Evolutionary conservation across 1,139 yeast genomes (phyloP), one percentile per base, ranked within the genome.

Genomic region (Yamadazyma mexicana): DNA sequence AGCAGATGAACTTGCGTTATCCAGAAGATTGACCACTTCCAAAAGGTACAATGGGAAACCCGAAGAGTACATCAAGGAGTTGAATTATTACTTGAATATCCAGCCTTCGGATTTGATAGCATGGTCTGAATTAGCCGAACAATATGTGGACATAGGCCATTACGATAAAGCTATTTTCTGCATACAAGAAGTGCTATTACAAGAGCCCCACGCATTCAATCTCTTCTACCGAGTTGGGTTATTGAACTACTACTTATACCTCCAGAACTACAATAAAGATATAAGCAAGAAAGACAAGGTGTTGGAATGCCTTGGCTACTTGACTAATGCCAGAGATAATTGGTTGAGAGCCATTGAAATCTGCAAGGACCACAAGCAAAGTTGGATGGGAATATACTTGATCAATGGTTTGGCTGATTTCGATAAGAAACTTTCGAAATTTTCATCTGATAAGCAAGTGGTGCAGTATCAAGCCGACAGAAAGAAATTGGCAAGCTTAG

Each of bases 71-170:
- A 72, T 81, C 33, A 62, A 64, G 34, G 75, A 72, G 45, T 66
- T 86, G 46, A 59, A 64, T 27, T 66, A 62, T 42, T 76, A 74
- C 50, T 59, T 82, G 38, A 76, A 77, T 37, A 56, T 70, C 39
- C 78, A 75, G 49, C 96, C 97, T 1, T 60, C 81, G 23, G 98
- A 92, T 59, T 65, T 77, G 5, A 79, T 83, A 48, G 66, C 87
- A 1, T 88, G 95, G 95, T 73, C 80, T 34, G 95, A 87, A 60
- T 67, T 88, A 43, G 85, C 81, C 5, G 77, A 79, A 30, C 70
- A 75, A 18, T 91, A 91, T 55, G 61, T 62, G 27, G 56, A 64
- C 8, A 48, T 72, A n/a, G 89, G 89, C 1, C 80, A 81, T 50
- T 82, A 77, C 50, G 82, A 78, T 24, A 80, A 82, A 51, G 83